A percentile compares a stretch with the other conserved stretches of the same genome.
Evolutionary conservation across 2,329 filamentous ascomycete genomes (phyloP).

Genomic region (Cladosporium austrohemisphaericum): DNA sequence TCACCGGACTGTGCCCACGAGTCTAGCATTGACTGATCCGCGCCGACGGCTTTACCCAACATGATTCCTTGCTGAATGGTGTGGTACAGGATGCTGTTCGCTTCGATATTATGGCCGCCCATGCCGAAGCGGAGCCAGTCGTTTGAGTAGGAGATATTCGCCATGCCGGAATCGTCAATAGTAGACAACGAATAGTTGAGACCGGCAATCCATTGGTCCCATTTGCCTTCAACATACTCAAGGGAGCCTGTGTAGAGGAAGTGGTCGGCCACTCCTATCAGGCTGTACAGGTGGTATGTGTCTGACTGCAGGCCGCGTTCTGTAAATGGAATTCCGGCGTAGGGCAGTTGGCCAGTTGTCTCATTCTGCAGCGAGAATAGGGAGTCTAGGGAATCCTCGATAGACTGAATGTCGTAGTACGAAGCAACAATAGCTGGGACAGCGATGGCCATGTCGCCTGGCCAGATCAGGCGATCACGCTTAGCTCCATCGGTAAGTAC

Average conservation of each 20-base stretch:
- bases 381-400: constrained; percentile 30
- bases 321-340: constrained; percentile 28
- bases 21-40: constrained; percentile 39
- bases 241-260: constrained; percentile 39
- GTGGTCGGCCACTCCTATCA: constrained; percentile 46
- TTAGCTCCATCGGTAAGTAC: constrained; percentile 41
- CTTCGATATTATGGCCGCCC: constrained; percentile 46
- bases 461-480: constrained; percentile 39
- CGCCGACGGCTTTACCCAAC: constrained; percentile 47
- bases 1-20: constrained; percentile 42
- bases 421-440: constrained; percentile 48
- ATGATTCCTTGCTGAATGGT: constrained; percentile 51
- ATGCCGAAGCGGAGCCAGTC: constrained; percentile 51
- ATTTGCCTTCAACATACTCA: constrained; percentile 39
- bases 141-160: constrained; percentile 43
- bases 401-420: constrained; percentile 41
- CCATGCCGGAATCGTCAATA: constrained; percentile 33
- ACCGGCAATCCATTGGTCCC: constrained; percentile 42
- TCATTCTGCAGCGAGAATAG: constrained; percentile 27
- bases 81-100: constrained; percentile 47
- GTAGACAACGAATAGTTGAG: constrained; percentile 36
- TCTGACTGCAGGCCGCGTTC: constrained; percentile 34
- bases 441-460: constrained; percentile 51
- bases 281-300: constrained; percentile 54
- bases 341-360: constrained; percentile 27